Base-by-base conservation (phyloP, 345 rosid genomes). In the Citrus reticulata region DNA sequence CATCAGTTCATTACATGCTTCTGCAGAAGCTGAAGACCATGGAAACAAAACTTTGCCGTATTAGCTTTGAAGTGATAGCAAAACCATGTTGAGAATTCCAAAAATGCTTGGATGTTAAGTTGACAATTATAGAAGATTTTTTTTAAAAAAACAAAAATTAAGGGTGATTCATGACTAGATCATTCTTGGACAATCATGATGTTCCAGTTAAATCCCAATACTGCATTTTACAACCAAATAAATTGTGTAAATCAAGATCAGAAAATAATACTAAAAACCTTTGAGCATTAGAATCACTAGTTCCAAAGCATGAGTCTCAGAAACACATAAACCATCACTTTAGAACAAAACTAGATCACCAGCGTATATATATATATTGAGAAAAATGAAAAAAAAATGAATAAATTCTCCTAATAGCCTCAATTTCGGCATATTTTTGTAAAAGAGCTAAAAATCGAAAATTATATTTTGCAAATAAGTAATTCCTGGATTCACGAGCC, bases 1-100 rank as follows among this genome's bases (percentile, higher is more conserved):
- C 98, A 96, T 87, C 82, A 96, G 81, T 64, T 94, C 97, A 80
- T 91, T 96, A 80, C 98, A 96, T 77, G 98, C 94, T 88, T 96
- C 98, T 25, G 92, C 93, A 62, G 99, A 90, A 80, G 98, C 99
- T 96, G 97, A 42, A 17, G 64, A 75, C 77, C 72, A 81, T 17
- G 6, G 61, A 64, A 60, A 57, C 39, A 77, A 55, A 79, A 71
- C 61, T 62, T 51, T 27, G n/a, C 9, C 39, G 9, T 37, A 57
- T 77, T 34, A 86, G 80, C 76, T 75, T 84, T 19, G 10, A 75
- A 59, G 32, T 37, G 66, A 78, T 70, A 54, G 29, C 25, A 70
- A 39, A 78, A 80, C 30, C 51, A 34, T 25, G 35, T 63, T 81
- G 6, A 60, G 29, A 58, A 27, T 39, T 68, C 7, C 42, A 73